phyloP scores from a whole-genome alignment of 2,329 filamentous ascomycete species.

The Claviceps cyperi region DNA sequence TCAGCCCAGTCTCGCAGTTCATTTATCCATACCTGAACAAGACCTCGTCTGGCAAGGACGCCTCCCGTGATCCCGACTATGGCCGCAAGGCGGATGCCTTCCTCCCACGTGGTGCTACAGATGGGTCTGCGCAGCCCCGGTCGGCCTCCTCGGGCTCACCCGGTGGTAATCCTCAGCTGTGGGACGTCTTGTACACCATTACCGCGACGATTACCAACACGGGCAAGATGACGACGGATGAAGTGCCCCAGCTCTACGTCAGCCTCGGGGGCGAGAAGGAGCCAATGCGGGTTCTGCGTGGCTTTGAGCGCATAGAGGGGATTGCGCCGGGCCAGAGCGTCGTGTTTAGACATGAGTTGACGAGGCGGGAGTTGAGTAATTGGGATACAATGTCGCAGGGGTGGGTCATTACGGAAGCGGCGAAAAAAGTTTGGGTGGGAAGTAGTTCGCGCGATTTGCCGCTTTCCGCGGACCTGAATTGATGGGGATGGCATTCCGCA shows the following conservation, averaged over 20 bases:
- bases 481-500: background rate
- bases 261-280: conserved; percentile 67
- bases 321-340: conserved; percentile 55
- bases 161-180: conserved; percentile 51
- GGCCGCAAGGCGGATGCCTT: conserved; percentile 42
- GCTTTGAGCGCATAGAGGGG: conserved; percentile 59
- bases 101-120: conserved; percentile 42
- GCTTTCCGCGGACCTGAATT: conserved; percentile 16
- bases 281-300: conserved; percentile 51
- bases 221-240: conserved; percentile 48
- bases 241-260: conserved; percentile 66
- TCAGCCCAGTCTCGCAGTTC: conserved; percentile 37
- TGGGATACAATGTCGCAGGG: conserved; percentile 73
- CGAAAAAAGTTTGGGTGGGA: conserved; percentile 42
- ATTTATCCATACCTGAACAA: conserved; percentile 64
- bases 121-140: conserved; percentile 43
- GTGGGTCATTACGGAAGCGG: conserved; percentile 50
- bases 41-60: conserved; percentile 38
- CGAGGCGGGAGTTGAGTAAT: conserved; percentile 70
- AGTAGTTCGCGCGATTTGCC: conserved; percentile 40
- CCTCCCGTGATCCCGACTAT: conserved; percentile 44
- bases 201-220: conserved; percentile 59
- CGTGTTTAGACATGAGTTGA: conserved; percentile 55
- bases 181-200: conserved; percentile 54
- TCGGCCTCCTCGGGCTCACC: conserved; percentile 35